phyloP scores from a whole-genome alignment of 495 filamentous ascomycete species.

The Corynascus novoguineensis region DNA sequence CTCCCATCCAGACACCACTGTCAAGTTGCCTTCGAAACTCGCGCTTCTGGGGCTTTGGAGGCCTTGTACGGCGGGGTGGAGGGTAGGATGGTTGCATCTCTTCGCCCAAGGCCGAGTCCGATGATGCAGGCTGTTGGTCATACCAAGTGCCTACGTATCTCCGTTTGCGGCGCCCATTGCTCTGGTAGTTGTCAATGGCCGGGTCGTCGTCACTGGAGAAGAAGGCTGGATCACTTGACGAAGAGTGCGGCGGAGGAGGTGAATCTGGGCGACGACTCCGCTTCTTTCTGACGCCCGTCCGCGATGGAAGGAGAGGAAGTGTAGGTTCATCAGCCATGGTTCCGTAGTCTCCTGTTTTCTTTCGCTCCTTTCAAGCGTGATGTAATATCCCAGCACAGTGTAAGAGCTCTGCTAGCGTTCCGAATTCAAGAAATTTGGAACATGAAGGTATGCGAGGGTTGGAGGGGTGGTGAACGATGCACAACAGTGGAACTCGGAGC shows the following conservation, averaged over 20 bases:
- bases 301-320: constrained; percentile 39
- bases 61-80: constrained; percentile 5
- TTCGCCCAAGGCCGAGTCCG: constrained; percentile 39
- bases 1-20: constrained; percentile 72
- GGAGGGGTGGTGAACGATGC: too few species aligned
- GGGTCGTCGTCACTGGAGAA: constrained; percentile 78
- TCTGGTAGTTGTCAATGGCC: constrained; percentile 61
- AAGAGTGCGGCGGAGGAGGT: constrained; percentile 22
- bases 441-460: too few species aligned
- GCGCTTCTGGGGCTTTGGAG: constrained; percentile 46
- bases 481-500: too few species aligned
- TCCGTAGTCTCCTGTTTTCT: neutral
- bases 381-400: too few species aligned
- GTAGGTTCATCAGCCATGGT: constrained; percentile 25
- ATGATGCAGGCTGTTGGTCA: constrained; percentile 48
- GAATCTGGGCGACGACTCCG: constrained; percentile 28
- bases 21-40: constrained; percentile 62
- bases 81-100: constrained; percentile 15
- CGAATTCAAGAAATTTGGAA: too few species aligned
- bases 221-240: constrained; percentile 67
- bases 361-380: too few species aligned
- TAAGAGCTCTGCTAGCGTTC: neutral
- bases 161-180: constrained; percentile 44
- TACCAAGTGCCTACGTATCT: constrained; percentile 69
- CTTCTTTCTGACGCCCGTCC: constrained; percentile 33